These are phyloP conservation scores for Pholiota adiposa DNA, from an alignment of 1,284 basidiomycete species.

Conservation along the genomic window DNA sequence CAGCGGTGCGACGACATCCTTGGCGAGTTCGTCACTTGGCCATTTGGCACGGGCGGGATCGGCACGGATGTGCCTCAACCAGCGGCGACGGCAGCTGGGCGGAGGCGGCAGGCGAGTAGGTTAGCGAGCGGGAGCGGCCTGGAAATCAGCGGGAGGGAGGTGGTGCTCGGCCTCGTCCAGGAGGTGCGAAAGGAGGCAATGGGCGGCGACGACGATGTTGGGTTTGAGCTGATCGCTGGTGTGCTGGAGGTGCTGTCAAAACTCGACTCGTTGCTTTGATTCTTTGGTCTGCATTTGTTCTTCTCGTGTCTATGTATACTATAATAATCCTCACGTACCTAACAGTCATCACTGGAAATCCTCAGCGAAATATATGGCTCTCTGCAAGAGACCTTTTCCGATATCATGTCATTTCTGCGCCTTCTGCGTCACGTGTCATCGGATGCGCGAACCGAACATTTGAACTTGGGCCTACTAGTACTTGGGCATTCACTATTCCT, in stretches of 20 bases:
- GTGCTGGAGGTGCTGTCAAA: constrained; percentile 90
- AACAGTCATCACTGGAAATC: background rate
- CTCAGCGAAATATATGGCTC: background rate
- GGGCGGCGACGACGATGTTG: constrained; percentile 66
- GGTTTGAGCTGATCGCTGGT: constrained; percentile 88
- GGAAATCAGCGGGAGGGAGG: constrained; percentile 63
- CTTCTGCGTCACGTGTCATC: background rate
- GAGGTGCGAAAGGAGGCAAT: constrained; percentile 78
- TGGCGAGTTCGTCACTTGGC: constrained; percentile 89
- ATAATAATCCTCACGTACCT: background rate
- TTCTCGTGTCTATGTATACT: background rate
- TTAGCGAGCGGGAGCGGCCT: constrained; percentile 57
- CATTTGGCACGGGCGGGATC: constrained; percentile 65
- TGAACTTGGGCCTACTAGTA: background rate
- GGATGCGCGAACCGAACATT: background rate
- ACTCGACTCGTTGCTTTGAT: constrained; percentile 75
- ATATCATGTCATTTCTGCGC: too few relatives aligned
- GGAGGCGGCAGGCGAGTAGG: constrained; percentile 37
- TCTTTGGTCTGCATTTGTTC: background rate
- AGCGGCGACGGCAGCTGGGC: constrained; percentile 29
- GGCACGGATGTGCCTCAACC: constrained; percentile 20
- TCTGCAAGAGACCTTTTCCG: background rate
- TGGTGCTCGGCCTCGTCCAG: constrained; percentile 78
- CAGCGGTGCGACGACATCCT: constrained; percentile 90
- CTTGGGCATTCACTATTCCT: background rate